Base-by-base conservation (phyloP, 2,329 filamentous ascomycete species). In the Trichoderma oligosporum region DNA sequence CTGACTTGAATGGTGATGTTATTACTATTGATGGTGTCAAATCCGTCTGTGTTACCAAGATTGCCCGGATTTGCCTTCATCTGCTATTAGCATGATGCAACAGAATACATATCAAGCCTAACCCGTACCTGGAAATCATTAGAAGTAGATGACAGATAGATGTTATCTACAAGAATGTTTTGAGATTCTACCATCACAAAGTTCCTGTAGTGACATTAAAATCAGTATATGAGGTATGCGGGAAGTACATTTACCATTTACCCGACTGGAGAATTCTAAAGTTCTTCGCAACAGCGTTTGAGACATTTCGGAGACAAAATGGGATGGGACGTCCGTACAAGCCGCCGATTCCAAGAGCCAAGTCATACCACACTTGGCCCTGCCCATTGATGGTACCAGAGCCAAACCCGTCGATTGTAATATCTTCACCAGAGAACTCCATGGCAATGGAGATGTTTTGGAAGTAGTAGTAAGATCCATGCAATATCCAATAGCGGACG, bases 131-230 rank as follows among this genome's bases (percentile, higher is more conserved):
- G 48, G 16, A 29, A 38, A 12, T 52, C 48, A 14, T 41, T 24
- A 3, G 48, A 52, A 41, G 48, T 52, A 7, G 48, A 39, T n/a
- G 48, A 52, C n/a, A 52, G 36, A n/a, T 38, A 41, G 16, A 52
- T 52, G 12, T 52, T 52, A 16, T 52, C 48, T 11, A 52, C 48
- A n/a, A 52, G 24, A 31, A 52, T 31, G 18, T 52, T 52, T 22
- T 52, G 35, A 52, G 35, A 52, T 41, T 52, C 48, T 18, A 52
- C 7, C 48, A 52, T 52, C 7, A 52, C 35, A 22, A 52, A 52
- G n/a, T 52, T 52, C 48, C 48, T 52, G 12, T n/a, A 1, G 6
- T n/a, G 7, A 41, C 0, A 41, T 31, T n/a, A 29, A 5, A 22
- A 4, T n/a, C 2, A 9, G 3, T 8, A 8, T 7, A 14, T n/a